A percentile compares a stretch with the other conserved stretches of the same genome.
Evolutionary conservation across 306 rosid genomes (phyloP).

Genomic region (Luffa aegyptiaca): DNA sequence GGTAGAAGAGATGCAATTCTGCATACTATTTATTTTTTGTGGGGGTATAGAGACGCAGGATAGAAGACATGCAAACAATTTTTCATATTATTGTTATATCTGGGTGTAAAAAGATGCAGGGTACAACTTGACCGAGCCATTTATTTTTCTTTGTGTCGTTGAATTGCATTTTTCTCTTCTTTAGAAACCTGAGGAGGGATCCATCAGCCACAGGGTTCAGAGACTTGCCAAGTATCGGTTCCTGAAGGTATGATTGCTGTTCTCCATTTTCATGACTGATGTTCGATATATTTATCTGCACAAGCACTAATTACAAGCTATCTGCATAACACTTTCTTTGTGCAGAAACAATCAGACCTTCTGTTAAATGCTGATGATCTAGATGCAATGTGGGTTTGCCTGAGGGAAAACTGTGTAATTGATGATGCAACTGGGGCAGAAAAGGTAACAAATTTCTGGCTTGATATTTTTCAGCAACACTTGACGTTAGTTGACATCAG

Average conservation of each 20-base stretch:
- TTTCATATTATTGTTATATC: background rate
- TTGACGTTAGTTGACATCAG: background rate
- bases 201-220: conserved; percentile 89
- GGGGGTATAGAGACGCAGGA: background rate
- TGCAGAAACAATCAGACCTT: conserved; percentile 96
- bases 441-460: conserved; percentile 42
- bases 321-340: background rate
- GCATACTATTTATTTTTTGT: background rate
- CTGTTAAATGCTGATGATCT: conserved; percentile 95
- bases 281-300: conserved; percentile 13
- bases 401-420: conserved; percentile 94
- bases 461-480: conserved; percentile 13
- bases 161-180: conserved; percentile 11
- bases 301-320: background rate
- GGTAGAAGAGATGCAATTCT: background rate
- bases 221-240: conserved; percentile 89
- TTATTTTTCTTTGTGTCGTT: background rate
- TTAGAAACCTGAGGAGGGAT: conserved; percentile 99
- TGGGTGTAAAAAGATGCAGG: background rate
- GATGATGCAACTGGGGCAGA: conserved; percentile 98
- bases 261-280: background rate
- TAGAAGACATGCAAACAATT: background rate
- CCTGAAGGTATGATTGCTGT: conserved; percentile 43
- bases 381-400: conserved; percentile 97
- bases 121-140: background rate